Evolutionary conservation across 352 stramenopile genomes (phyloP).

Genomic region (Phytophthora syringae): DNA sequence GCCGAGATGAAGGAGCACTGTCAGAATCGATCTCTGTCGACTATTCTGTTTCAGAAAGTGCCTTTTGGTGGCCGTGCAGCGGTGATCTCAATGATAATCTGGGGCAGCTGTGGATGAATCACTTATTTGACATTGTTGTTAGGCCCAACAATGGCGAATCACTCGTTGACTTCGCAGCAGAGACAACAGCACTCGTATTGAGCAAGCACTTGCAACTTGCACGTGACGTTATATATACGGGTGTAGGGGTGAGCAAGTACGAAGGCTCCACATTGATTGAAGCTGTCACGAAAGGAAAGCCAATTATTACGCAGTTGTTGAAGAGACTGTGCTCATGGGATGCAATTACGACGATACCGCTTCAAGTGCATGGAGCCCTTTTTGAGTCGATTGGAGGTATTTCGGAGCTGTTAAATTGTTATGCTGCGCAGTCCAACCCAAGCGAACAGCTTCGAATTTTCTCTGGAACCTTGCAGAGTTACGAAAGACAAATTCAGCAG

Average conservation of each 20-base stretch:
- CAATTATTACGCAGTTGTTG: conserved; percentile 70
- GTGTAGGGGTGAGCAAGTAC: conserved; percentile 33
- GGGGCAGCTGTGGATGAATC: conserved; percentile 70
- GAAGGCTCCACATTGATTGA: conserved; percentile 31
- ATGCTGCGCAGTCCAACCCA: conserved; percentile 38
- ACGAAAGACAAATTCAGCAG: conserved; percentile 48
- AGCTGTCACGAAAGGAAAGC: conserved; percentile 48
- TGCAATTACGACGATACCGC: conserved; percentile 71
- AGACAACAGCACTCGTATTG: conserved; percentile 75
- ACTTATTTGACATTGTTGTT: conserved; percentile 72
- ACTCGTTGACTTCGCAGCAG: conserved; percentile 78
- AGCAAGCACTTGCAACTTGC: conserved; percentile 84
- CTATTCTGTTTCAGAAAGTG: conserved; percentile 75
- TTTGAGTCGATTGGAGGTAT: conserved; percentile 84
- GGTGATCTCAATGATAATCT: conserved; percentile 29
- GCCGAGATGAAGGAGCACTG: conserved; percentile 71
- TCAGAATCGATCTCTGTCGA: conserved; percentile 77
- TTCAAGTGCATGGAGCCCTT: conserved; percentile 79
- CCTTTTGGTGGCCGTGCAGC: conserved; percentile 84
- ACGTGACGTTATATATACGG: conserved; percentile 66
- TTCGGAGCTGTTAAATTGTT: conserved; percentile 69
- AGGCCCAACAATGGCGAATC: conserved; percentile 66
- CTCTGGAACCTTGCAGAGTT: conserved; percentile 48
- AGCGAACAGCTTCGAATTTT: conserved; percentile 43
- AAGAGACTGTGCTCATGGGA: conserved; percentile 66